Evolutionary conservation across 768 basidiomycete genomes (phyloP).

Genomic region (Trametes sanguinea): DNA sequence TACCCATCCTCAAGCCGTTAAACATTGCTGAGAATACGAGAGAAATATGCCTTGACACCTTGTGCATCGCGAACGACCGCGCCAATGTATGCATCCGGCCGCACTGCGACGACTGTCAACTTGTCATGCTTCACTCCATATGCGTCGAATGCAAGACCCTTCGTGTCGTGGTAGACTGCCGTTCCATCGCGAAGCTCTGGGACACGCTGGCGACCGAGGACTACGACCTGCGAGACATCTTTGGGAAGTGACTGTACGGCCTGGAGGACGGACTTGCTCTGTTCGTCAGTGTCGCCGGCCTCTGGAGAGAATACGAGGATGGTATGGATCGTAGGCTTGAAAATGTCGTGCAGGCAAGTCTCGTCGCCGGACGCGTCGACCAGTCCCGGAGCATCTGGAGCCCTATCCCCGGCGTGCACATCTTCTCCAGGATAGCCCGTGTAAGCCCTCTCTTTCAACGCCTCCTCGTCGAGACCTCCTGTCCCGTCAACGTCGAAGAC

Average conservation of each 20-base stretch:
- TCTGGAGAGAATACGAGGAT: conserved; percentile 16
- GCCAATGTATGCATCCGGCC: conserved; percentile 23
- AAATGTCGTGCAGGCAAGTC: conserved; percentile 31
- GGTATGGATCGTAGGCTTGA: conserved; percentile 16
- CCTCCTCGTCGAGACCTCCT: conserved; percentile 21
- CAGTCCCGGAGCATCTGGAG: conserved; percentile 44
- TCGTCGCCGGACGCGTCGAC: conserved; percentile 9
- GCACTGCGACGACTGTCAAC: conserved; percentile 9
- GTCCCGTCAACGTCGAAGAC: conserved; percentile 41
- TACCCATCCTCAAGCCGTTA: too few species aligned
- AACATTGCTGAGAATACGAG: not conserved
- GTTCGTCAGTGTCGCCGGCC: not conserved
- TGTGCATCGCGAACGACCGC: conserved; percentile 7
- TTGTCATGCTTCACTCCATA: conserved; percentile 10
- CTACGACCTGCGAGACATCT: not conserved
- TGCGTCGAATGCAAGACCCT: conserved; percentile 13
- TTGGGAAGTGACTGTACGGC: not conserved
- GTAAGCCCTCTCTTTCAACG: conserved; percentile 25
- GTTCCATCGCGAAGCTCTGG: not conserved
- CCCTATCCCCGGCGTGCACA: conserved; percentile 47
- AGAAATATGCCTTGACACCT: not conserved
- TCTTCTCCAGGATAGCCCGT: conserved; percentile 13
- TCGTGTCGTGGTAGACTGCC: conserved; percentile 7
- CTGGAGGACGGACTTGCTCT: not conserved
- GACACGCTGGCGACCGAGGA: not conserved